phyloP scores from a whole-genome alignment of 176 grass and related monocot genomes.

The Hsuehochloa calcarea region DNA sequence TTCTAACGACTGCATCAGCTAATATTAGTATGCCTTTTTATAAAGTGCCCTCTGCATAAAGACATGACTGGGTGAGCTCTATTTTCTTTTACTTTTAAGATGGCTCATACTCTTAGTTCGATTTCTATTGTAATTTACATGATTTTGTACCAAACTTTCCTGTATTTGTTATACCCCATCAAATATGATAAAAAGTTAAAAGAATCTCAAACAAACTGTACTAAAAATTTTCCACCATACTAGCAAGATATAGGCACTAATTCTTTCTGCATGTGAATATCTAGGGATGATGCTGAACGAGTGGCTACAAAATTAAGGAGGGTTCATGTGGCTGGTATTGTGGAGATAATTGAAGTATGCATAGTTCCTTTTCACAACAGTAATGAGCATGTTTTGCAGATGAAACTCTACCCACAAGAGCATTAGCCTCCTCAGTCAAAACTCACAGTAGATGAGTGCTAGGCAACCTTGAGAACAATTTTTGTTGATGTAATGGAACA shows the following conservation, averaged over 20 bases:
- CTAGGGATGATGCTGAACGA: constrained; percentile 41
- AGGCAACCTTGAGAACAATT: constrained; percentile 41
- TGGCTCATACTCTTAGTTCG: constrained; percentile 1
- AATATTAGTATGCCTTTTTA: constrained; percentile 65
- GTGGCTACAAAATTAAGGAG: constrained; percentile 58
- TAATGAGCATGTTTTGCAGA: constrained; percentile 61
- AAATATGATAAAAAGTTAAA: background rate
- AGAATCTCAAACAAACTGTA: background rate
- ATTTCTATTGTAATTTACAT: constrained; percentile 11
- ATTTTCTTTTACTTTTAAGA: constrained; percentile 16
- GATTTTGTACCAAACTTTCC: background rate
- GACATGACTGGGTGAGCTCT: constrained; percentile 35
- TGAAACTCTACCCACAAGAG: constrained; percentile 63
- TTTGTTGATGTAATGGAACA: constrained; percentile 85
- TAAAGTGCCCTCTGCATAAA: constrained; percentile 56
- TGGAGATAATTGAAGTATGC: constrained; percentile 79
- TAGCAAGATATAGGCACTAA: background rate
- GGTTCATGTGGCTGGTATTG: constrained; percentile 59
- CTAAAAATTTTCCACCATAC: background rate
- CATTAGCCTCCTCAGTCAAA: constrained; percentile 45
- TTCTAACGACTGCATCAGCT: constrained; percentile 83
- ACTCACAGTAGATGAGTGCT: constrained; percentile 57
- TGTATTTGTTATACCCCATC: background rate
- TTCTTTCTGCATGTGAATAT: background rate
- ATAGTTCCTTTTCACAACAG: constrained; percentile 70